phyloP scores from a whole-genome alignment of 345 rosid species.

The Syzygium aromaticum region DNA sequence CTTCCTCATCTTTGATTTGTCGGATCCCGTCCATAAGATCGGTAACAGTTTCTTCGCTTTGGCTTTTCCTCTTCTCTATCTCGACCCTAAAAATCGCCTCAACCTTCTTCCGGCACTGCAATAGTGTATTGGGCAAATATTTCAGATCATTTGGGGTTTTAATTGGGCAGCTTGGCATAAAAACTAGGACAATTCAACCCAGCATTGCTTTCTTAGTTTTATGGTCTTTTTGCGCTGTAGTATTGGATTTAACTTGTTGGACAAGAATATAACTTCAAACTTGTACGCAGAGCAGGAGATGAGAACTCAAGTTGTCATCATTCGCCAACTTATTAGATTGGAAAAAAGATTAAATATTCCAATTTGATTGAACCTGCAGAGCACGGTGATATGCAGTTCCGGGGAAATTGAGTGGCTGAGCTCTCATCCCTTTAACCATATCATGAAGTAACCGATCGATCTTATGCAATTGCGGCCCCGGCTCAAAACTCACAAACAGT shows the following conservation, averaged over 20 bases:
- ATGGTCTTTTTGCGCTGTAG: background rate
- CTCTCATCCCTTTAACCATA: conserved; percentile 15
- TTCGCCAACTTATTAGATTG: background rate
- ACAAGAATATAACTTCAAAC: too few species aligned
- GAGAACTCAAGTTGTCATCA: background rate
- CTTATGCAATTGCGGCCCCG: conserved; percentile 14
- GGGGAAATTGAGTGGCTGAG: conserved; percentile 23
- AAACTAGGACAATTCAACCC: background rate
- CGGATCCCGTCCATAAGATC: conserved; percentile 33
- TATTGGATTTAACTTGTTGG: background rate
- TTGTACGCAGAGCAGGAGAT: background rate
- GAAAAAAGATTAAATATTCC: background rate
- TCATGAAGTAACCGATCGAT: conserved; percentile 9
- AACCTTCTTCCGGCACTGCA: conserved; percentile 18
- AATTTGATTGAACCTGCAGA: conserved; percentile 12
- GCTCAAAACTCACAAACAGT: conserved; percentile 24
- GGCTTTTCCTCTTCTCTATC: conserved; percentile 20
- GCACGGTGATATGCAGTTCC: conserved; percentile 24
- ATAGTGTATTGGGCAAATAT: background rate
- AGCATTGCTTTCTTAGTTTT: background rate
- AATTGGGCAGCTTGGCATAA: background rate
- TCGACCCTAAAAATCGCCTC: conserved; percentile 6
- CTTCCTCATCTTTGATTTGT: conserved; percentile 26
- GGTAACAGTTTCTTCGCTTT: background rate
- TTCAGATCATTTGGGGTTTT: background rate